Evolutionary conservation across 2,329 filamentous ascomycete genomes (phyloP).

Genomic region (Aspergillus ochraceus): DNA sequence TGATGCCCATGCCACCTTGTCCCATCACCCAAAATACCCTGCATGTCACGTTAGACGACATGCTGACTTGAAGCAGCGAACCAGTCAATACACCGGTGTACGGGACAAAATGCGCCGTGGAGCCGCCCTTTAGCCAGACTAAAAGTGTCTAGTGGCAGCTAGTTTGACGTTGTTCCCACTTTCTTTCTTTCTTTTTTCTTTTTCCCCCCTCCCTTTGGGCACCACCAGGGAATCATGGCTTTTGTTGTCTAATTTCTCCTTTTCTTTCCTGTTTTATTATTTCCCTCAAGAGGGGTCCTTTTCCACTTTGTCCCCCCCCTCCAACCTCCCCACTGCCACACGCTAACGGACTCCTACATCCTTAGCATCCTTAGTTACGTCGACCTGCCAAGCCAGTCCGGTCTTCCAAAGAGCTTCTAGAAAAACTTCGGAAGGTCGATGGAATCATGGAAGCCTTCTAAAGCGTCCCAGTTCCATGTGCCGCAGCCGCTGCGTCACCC

Average conservation of each 20-base stretch:
- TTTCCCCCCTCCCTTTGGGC: background rate
- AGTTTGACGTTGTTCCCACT: conserved; percentile 14
- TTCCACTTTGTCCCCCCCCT: background rate
- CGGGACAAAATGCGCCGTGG: conserved; percentile 5
- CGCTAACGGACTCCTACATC: conserved; percentile 19
- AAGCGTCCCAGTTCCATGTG: conserved; percentile 12
- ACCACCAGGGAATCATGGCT: conserved; percentile 2
- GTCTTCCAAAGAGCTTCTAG: conserved; percentile 23
- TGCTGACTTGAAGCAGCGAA: conserved; percentile 7
- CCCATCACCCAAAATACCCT: background rate
- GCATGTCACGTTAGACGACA: conserved; percentile 19
- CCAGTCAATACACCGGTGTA: too few species aligned
- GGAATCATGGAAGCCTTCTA: conserved; percentile 20
- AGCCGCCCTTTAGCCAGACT: conserved; percentile 6
- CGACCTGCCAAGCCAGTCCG: conserved; percentile 17
- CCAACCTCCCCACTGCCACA: conserved; percentile 13
- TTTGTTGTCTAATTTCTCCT: background rate
- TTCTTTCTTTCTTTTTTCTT: background rate
- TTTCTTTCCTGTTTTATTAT: conserved; percentile 1
- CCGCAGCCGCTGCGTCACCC: conserved; percentile 15
- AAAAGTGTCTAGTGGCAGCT: conserved; percentile 15
- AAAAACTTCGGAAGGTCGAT: conserved; percentile 16
- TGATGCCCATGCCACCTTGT: background rate
- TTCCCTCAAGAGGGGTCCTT: conserved; percentile 6
- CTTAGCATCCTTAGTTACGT: background rate